Percentiles rank a stretch among this genome's conserved stretches.
Evolutionary conservation across 306 rosid species (phyloP).

Genomic region (Hippophae tibetana): DNA sequence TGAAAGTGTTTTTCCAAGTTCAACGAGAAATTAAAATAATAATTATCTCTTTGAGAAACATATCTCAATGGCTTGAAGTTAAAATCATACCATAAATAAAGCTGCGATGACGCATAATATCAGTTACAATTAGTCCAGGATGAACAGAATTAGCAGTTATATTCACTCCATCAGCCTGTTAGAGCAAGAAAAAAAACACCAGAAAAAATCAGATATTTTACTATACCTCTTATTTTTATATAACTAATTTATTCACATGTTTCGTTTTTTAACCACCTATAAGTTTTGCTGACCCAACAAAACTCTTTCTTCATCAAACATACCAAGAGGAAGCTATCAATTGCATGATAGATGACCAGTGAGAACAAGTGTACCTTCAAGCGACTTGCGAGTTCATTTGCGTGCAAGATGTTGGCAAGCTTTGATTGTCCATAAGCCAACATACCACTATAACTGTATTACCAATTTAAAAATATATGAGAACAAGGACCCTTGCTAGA

Average conservation of each 20-base stretch:
- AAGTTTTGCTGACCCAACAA: not conserved
- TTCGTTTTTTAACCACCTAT: too few species aligned
- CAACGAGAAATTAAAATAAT: too few species aligned
- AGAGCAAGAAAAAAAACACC: not conserved
- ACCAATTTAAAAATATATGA: not conserved
- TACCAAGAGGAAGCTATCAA: not conserved
- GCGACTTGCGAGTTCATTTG: slow-evolving; percentile 57
- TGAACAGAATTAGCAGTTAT: slow-evolving; percentile 29
- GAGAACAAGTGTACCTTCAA: slow-evolving; percentile 47
- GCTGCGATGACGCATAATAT: slow-evolving; percentile 23
- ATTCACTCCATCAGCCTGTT: slow-evolving; percentile 19
- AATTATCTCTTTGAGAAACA: too few species aligned
- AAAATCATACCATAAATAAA: slow-evolving; percentile 35
- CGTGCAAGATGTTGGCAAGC: slow-evolving; percentile 75
- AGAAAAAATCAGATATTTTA: too few species aligned
- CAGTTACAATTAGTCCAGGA: slow-evolving; percentile 24
- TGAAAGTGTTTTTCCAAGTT: too few species aligned
- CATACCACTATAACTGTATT: slow-evolving; percentile 41
- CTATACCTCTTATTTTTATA: not conserved
- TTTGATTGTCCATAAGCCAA: slow-evolving; percentile 87
- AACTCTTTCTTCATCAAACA: too few species aligned
- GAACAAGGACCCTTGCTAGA: too few species aligned
- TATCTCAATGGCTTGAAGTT: not conserved
- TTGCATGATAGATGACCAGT: not conserved
- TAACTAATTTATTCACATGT: not conserved